phyloP scores from a whole-genome alignment of 1,284 basidiomycete species.

The Heimioporus punctisporus region DNA sequence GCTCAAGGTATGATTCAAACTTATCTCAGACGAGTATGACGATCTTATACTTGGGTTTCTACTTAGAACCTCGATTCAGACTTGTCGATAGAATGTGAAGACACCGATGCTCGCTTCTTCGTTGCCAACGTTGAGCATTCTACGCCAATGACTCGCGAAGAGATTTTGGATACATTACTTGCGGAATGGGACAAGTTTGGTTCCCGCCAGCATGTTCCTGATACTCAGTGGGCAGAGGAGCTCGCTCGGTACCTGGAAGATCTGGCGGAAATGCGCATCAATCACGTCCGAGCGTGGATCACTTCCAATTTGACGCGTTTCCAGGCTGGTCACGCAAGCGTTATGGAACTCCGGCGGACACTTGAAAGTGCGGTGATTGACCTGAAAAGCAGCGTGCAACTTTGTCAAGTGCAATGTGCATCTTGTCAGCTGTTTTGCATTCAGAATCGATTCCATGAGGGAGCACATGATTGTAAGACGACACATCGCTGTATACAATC shows the following conservation, averaged over 20 bases:
- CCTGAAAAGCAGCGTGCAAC: constrained; percentile 45
- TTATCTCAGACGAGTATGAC: neutral
- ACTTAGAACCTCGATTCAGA: constrained; percentile 53
- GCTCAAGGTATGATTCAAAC: constrained; percentile 41
- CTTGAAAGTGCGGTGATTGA: constrained; percentile 45
- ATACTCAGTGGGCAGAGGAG: constrained; percentile 43
- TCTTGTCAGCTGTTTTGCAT: constrained; percentile 51
- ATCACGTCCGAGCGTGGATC: constrained; percentile 52
- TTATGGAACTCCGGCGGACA: constrained; percentile 45
- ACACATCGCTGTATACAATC: constrained; percentile 43
- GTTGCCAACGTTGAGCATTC: constrained; percentile 28
- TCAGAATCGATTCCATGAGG: constrained; percentile 44
- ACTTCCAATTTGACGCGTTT: constrained; percentile 49
- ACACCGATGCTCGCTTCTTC: constrained; percentile 40
- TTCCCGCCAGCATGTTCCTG: constrained; percentile 36
- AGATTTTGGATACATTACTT: constrained; percentile 28
- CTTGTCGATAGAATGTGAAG: constrained; percentile 34
- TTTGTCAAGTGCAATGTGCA: constrained; percentile 49
- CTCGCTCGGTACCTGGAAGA: constrained; percentile 41
- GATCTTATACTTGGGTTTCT: neutral
- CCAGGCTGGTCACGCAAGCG: constrained; percentile 42
- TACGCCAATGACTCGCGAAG: constrained; percentile 26
- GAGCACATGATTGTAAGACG: constrained; percentile 49
- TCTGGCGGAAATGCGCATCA: constrained; percentile 42
- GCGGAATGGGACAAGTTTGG: constrained; percentile 34